Percentiles rank a stretch among this genome's conserved stretches.
phyloP scores from a whole-genome alignment of 2,329 filamentous ascomycete genomes.

The Pseudocercospora fuligena region DNA sequence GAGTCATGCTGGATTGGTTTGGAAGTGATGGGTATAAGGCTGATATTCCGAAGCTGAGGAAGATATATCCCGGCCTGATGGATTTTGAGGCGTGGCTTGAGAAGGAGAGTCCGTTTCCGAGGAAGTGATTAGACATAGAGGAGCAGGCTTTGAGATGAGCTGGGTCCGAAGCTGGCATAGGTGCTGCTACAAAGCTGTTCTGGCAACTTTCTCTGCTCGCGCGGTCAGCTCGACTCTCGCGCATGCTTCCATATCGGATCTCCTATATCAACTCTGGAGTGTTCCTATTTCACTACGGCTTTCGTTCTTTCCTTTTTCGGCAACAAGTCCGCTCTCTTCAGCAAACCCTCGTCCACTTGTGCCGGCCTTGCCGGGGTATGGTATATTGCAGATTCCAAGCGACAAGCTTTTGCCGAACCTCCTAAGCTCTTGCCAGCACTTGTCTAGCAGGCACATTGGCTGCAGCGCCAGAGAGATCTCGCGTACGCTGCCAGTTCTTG shows the following conservation, averaged over 20 bases:
- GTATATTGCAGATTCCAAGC: neutral
- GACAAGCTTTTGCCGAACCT: neutral
- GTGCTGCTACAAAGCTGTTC: neutral
- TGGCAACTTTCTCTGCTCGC: neutral
- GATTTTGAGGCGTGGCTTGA: constrained; percentile 39
- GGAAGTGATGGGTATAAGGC: constrained; percentile 54
- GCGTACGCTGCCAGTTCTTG: neutral
- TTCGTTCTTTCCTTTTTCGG: neutral
- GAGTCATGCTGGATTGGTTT: constrained; percentile 53
- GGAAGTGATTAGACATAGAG: constrained; percentile 9
- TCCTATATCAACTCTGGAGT: neutral
- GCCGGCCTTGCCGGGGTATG: neutral
- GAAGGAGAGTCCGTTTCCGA: constrained; percentile 38
- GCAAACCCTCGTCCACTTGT: neutral
- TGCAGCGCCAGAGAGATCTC: neutral
- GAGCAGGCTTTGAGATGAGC: neutral
- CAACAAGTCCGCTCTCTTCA: neutral
- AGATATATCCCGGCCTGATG: constrained; percentile 51
- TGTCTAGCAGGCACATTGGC: neutral
- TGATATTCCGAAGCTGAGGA: constrained; percentile 52
- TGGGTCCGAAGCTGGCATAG: neutral
- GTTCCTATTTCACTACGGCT: neutral
- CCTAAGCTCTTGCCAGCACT: neutral
- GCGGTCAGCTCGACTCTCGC: neutral
- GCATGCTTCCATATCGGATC: neutral